phyloP scores from a whole-genome alignment of 768 basidiomycete genomes.

The Tylopilus balloui region DNA sequence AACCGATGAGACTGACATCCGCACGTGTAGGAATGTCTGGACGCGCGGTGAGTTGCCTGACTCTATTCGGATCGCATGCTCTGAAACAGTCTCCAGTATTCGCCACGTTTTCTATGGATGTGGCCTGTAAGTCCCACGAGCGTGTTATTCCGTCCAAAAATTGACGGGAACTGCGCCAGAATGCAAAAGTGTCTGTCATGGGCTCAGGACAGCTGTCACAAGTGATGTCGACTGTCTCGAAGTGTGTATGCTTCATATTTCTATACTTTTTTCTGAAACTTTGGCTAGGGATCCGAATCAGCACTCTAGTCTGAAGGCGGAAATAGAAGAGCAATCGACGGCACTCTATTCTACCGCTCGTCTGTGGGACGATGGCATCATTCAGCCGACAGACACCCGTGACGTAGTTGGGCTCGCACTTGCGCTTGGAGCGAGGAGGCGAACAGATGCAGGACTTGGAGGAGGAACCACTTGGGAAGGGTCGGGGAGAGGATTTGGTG shows the following conservation, averaged over 20 bases:
- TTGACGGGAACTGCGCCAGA: conserved; percentile 39
- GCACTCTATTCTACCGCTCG: conserved; percentile 86
- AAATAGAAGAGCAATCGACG: conserved; percentile 86
- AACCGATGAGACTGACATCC: conserved; percentile 11
- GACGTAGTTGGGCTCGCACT: conserved; percentile 87
- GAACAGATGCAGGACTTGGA: conserved; percentile 13
- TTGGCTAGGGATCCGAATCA: conserved; percentile 67
- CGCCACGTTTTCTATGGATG: conserved; percentile 95
- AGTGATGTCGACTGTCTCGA: conserved; percentile 88
- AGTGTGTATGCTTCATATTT: conserved; percentile 39
- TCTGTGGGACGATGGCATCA: conserved; percentile 94
- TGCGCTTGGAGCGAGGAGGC: conserved; percentile 60
- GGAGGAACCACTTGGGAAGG: conserved; percentile 59
- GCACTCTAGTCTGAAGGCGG: conserved; percentile 65
- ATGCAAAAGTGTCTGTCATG: conserved; percentile 94
- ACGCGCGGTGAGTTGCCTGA: conserved; percentile 61
- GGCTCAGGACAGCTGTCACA: conserved; percentile 89
- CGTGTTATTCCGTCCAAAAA: conserved; percentile 3
- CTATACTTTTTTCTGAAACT: not conserved
- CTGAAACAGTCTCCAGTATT: conserved; percentile 52
- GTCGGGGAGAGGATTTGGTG: conserved; percentile 70
- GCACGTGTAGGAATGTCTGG: conserved; percentile 76
- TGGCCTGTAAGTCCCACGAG: conserved; percentile 70
- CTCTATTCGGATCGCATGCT: conserved; percentile 1
- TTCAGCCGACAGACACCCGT: conserved; percentile 83